Evolutionary conservation across 1,284 basidiomycete genomes (phyloP).

Genomic region (Athelia sp.): DNA sequence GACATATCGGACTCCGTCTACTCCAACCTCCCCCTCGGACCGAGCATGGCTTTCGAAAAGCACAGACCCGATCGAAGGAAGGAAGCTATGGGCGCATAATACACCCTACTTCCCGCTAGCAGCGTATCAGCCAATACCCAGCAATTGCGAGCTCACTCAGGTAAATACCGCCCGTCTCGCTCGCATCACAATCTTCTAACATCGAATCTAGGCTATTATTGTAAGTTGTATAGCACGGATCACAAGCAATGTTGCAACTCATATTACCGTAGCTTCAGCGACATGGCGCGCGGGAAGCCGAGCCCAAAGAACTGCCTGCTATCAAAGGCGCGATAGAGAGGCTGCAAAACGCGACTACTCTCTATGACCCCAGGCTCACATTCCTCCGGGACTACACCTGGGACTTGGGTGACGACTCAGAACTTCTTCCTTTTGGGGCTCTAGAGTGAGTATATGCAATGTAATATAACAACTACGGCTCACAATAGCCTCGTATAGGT

Average conservation of each 20-base stretch:
- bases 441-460: conserved; percentile 50
- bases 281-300: conserved; percentile 81
- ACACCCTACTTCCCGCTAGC: conserved; percentile 51
- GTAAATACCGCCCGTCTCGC: conserved; percentile 26
- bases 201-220: conserved; percentile 1
- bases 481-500: conserved; percentile 31
- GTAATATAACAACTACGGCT: not conserved
- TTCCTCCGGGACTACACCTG: conserved; percentile 64
- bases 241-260: conserved; percentile 5
- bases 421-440: conserved; percentile 67
- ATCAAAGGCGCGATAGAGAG: conserved; percentile 52
- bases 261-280: conserved; percentile 63
- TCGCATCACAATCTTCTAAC: not conserved
- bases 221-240: conserved; percentile 60
- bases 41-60: too few species aligned
- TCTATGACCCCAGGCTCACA: conserved; percentile 41
- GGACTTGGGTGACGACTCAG: conserved; percentile 48
- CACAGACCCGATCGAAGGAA: too few species aligned
- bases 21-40: too few species aligned
- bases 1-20: too few species aligned
- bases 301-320: conserved; percentile 36
- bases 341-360: conserved; percentile 39
- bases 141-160: conserved; percentile 51
- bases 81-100: conserved; percentile 57
- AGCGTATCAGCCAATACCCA: conserved; percentile 42